Evolutionary conservation across 2,329 filamentous ascomycete genomes (phyloP).

Genomic region (Hawksworthiomyces lignivorus): DNA sequence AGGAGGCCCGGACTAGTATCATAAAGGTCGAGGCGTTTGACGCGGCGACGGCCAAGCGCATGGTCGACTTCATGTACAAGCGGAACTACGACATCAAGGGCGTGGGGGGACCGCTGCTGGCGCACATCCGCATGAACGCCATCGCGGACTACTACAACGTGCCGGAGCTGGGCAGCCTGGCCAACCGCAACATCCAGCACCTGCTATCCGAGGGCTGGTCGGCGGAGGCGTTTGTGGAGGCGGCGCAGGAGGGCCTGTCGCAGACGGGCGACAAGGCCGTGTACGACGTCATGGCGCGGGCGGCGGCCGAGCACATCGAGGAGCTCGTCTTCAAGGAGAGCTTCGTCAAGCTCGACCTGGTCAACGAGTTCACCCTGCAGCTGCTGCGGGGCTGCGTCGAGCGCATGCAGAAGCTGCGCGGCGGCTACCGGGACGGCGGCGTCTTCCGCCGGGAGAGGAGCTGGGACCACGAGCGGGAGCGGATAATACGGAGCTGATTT

Average conservation of each 20-base stretch:
- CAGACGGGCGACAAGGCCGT: neutral
- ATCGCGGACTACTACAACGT: neutral
- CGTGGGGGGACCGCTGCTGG: neutral
- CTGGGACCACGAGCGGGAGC: too few species aligned
- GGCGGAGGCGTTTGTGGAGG: neutral
- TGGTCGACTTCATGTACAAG: conserved; percentile 14
- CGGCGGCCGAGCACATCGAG: neutral
- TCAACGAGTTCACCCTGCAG: neutral
- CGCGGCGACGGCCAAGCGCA: neutral
- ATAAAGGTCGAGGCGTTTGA: conserved; percentile 9
- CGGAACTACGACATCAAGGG: conserved; percentile 4
- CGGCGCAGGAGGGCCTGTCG: neutral
- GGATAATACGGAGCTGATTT: too few species aligned
- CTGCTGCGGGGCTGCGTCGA: neutral
- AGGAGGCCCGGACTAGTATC: conserved; percentile 8
- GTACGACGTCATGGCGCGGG: neutral
- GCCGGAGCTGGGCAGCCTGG: neutral
- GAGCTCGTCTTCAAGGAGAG: neutral
- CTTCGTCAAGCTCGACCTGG: neutral
- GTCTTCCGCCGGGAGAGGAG: too few species aligned
- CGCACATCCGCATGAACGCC: neutral
- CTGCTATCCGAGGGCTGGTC: neutral
- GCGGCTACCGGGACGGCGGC: too few species aligned
- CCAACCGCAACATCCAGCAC: neutral
- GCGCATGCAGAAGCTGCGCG: too few species aligned